Evolutionary conservation across 2,329 filamentous ascomycete genomes (phyloP).

Genomic region (Fusarium domesticum): DNA sequence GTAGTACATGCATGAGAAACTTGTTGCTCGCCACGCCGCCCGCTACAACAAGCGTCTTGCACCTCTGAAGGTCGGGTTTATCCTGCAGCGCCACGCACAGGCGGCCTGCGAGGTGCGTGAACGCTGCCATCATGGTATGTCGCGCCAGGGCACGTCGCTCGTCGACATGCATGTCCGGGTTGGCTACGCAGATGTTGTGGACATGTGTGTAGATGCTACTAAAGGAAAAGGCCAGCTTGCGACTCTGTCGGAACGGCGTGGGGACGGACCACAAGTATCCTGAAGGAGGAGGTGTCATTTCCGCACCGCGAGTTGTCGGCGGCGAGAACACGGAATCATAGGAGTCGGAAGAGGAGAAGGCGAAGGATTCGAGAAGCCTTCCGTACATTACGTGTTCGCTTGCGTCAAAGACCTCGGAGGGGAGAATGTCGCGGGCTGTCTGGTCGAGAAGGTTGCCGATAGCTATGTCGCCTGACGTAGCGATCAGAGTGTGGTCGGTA

Average conservation of each 20-base stretch:
- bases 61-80: slow-evolving; percentile 29
- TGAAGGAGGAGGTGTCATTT: slow-evolving; percentile 46
- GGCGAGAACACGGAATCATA: slow-evolving; percentile 53
- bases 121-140: slow-evolving; percentile 74
- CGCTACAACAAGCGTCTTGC: slow-evolving; percentile 71
- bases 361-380: slow-evolving; percentile 73
- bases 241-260: slow-evolving; percentile 60
- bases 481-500: slow-evolving; percentile 69
- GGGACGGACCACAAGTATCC: slow-evolving; percentile 61
- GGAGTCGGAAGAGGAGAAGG: slow-evolving; percentile 51
- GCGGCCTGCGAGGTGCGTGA: slow-evolving; percentile 80
- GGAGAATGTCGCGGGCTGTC: slow-evolving; percentile 72
- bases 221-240: slow-evolving; percentile 68
- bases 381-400: slow-evolving; percentile 74
- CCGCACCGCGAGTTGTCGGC: slow-evolving; percentile 55
- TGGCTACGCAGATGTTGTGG: slow-evolving; percentile 41
- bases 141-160: slow-evolving; percentile 69
- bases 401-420: slow-evolving; percentile 51
- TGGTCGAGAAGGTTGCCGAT: slow-evolving; percentile 90
- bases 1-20: slow-evolving; percentile 68
- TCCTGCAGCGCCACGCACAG: slow-evolving; percentile 63
- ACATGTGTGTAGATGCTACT: slow-evolving; percentile 60
- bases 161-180: slow-evolving; percentile 44
- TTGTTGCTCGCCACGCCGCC: slow-evolving; percentile 87
- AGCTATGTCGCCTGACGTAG: slow-evolving; percentile 74